Conservation (phyloP, 2,329 filamentous ascomycete genomes). For the Blastomyces percursus region DNA sequence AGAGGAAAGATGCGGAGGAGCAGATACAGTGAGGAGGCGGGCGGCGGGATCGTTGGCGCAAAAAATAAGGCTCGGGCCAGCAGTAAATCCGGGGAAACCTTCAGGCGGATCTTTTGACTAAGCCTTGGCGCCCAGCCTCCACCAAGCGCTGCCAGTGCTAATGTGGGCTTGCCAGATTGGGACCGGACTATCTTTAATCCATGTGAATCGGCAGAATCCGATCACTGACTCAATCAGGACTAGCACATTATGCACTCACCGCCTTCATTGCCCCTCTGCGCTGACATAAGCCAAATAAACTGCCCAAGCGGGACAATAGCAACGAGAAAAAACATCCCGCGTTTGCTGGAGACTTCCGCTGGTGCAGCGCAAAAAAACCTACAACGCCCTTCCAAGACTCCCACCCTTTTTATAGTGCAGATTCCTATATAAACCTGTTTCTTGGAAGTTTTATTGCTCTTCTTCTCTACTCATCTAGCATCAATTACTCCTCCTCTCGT, state of each 20-base stretch:
- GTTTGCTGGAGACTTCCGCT: background rate
- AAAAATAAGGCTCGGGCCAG: background rate
- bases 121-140: background rate
- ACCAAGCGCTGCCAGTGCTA: background rate
- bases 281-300: constrained; percentile 6
- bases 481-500: background rate
- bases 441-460: background rate
- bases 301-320: background rate
- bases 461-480: background rate
- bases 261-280: background rate
- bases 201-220: background rate
- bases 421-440: background rate
- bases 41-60: background rate
- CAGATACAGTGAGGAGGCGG: background rate
- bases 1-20: background rate
- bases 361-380: background rate
- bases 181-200: background rate
- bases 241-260: background rate
- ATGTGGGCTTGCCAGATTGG: background rate
- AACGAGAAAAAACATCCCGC: background rate
- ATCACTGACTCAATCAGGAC: background rate
- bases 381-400: background rate
- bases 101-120: background rate
- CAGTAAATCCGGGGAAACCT: constrained; percentile 8
- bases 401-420: background rate